Evolutionary conservation across 164 flowering plant genomes (phyloP).

Genomic region (Annona cherimola): DNA sequence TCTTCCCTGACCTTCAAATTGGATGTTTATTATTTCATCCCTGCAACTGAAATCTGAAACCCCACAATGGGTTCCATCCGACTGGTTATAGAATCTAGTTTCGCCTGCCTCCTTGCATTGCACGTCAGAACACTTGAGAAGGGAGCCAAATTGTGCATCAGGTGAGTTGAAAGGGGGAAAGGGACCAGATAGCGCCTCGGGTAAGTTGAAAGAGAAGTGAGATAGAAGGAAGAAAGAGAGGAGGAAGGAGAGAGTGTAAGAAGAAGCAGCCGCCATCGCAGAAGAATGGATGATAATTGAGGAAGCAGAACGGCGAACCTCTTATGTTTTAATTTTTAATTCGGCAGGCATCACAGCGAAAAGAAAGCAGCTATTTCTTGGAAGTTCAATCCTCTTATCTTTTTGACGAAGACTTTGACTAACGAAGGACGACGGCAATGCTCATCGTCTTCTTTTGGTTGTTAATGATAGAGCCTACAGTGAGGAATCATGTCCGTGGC

Average conservation of each 20-base stretch:
- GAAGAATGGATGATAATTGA: background rate
- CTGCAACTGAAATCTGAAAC: background rate
- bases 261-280: background rate
- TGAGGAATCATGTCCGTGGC: conserved; percentile 27
- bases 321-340: background rate
- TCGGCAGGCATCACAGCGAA: too few relatives aligned
- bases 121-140: too few relatives aligned
- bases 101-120: background rate
- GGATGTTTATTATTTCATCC: background rate
- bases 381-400: background rate
- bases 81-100: background rate
- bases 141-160: too few relatives aligned
- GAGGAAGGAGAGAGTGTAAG: background rate
- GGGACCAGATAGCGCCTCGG: background rate
- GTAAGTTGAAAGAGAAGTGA: background rate
- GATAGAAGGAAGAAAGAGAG: background rate
- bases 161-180: background rate
- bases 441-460: conserved; percentile 26
- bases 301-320: background rate
- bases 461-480: conserved; percentile 18
- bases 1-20: background rate
- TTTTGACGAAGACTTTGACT: background rate
- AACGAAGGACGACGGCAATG: background rate
- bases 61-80: background rate
- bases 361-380: background rate